A percentile compares a stretch with the other conserved stretches of the same genome.
Evolutionary conservation across 2,329 filamentous ascomycete species (phyloP).

Genomic region (Calonectria fujianensis): DNA sequence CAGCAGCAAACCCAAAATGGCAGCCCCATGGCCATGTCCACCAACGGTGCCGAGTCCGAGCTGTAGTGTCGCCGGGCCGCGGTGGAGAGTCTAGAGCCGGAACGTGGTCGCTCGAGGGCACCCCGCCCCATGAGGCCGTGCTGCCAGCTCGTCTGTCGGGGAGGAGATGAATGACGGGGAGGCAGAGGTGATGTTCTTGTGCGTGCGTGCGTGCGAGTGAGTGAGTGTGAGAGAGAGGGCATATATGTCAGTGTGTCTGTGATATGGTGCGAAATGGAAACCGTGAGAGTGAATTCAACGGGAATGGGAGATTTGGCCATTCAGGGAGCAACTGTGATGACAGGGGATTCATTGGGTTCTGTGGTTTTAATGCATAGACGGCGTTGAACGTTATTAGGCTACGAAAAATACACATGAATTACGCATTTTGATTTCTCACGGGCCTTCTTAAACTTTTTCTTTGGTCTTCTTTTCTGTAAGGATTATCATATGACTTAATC

Average conservation of each 20-base stretch:
- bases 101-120: slow-evolving; percentile 14
- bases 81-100: slow-evolving; percentile 23
- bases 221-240: background rate
- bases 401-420: slow-evolving; percentile 52
- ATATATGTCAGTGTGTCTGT: background rate
- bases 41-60: slow-evolving; percentile 75
- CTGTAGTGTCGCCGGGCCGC: slow-evolving; percentile 61
- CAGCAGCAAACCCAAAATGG: slow-evolving; percentile 68
- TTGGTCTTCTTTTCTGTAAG: background rate
- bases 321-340: slow-evolving; percentile 32
- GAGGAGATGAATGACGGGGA: background rate
- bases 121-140: slow-evolving; percentile 26
- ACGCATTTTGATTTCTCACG: slow-evolving; percentile 24
- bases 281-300: slow-evolving; percentile 17
- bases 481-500: background rate
- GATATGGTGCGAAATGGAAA: slow-evolving; percentile 9
- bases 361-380: slow-evolving; percentile 59
- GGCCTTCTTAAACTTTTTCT: background rate
- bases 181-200: background rate
- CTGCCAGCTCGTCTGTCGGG: slow-evolving; percentile 14
- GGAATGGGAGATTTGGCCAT: slow-evolving; percentile 35
- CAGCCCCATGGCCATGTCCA: slow-evolving; percentile 74
- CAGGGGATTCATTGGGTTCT: slow-evolving; percentile 47
- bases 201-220: background rate
- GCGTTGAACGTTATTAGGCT: slow-evolving; percentile 58